phyloP scores from a whole-genome alignment of 2,329 filamentous ascomycete genomes.

The Bipolaris gigantea region DNA sequence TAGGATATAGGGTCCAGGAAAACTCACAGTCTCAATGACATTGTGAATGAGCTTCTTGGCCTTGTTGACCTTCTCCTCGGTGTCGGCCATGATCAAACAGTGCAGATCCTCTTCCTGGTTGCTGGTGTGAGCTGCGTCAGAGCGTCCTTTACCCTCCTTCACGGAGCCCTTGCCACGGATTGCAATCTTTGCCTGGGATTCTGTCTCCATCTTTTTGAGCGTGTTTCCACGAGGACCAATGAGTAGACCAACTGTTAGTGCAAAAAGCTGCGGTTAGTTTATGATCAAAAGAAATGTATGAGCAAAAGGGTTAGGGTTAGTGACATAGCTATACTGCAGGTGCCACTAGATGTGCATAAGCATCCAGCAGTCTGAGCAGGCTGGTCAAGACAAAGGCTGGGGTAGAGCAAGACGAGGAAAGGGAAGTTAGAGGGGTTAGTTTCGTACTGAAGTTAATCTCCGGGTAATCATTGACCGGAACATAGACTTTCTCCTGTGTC shows the following conservation, averaged over 20 bases:
- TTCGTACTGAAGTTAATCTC: conserved; percentile 99
- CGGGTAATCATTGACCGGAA: conserved; percentile 99
- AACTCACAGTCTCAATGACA: conserved; percentile 92
- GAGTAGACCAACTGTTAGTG: conserved; percentile 96
- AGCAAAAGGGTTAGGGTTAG: conserved; percentile 45
- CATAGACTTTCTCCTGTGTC: conserved; percentile 99
- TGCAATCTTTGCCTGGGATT: conserved; percentile 97
- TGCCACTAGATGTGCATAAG: conserved; percentile 34
- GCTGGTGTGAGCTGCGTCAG: conserved; percentile 97
- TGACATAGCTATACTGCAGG: conserved; percentile 45
- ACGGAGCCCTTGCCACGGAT: conserved; percentile 99
- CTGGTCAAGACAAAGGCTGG: conserved; percentile 50
- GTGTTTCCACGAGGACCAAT: conserved; percentile 99
- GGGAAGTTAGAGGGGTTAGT: conserved; percentile 82
- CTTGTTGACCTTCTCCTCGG: conserved; percentile 99
- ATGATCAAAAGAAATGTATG: conserved; percentile 49
- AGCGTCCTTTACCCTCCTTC: conserved; percentile 98
- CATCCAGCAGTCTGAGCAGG: conserved; percentile 42
- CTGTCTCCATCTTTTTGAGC: conserved; percentile 98
- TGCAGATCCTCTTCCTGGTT: conserved; percentile 99
- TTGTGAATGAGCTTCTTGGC: conserved; percentile 98
- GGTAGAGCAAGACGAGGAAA: conserved; percentile 48
- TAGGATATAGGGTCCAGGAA: not conserved
- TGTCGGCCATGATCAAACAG: conserved; percentile 99
- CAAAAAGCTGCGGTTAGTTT: conserved; percentile 89